phyloP scores from a whole-genome alignment of 73 alveolate genomes.

The Paramecium caudatum region DNA sequence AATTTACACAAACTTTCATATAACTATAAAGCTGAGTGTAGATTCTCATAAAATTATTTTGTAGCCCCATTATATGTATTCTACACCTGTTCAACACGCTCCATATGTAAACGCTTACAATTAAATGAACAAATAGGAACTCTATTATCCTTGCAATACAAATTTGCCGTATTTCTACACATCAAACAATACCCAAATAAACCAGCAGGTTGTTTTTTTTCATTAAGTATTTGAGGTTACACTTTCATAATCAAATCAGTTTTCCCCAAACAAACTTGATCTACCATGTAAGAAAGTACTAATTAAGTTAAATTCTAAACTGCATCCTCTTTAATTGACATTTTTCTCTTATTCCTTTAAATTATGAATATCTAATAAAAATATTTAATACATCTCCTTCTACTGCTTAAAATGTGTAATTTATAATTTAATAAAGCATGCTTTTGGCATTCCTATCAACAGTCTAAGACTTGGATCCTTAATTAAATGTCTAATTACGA shows the following conservation, averaged over 20 bases:
- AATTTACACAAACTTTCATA: slow-evolving; percentile 56
- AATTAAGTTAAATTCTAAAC: slow-evolving; percentile 26
- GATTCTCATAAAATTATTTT: background rate
- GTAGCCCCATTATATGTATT: slow-evolving; percentile 65
- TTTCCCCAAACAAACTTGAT: background rate
- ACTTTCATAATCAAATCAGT: background rate
- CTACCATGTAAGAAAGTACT: slow-evolving; percentile 6
- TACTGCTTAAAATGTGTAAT: slow-evolving; percentile 18
- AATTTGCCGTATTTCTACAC: slow-evolving; percentile 94
- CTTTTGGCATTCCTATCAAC: slow-evolving; percentile 27
- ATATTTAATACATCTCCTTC: slow-evolving; percentile 53
- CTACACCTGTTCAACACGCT: slow-evolving; percentile 73
- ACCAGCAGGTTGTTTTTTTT: slow-evolving; percentile 88
- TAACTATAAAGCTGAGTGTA: slow-evolving; percentile 25
- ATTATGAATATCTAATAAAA: background rate
- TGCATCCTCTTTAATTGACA: slow-evolving; percentile 42
- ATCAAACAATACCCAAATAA: slow-evolving; percentile 98
- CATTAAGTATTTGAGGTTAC: slow-evolving; percentile 81
- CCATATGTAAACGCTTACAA: slow-evolving; percentile 87
- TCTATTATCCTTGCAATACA: slow-evolving; percentile 92
- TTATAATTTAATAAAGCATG: slow-evolving; percentile 6
- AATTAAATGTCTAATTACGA: background rate
- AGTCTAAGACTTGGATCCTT: slow-evolving; percentile 13
- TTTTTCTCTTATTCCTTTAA: slow-evolving; percentile 19
- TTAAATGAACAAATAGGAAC: slow-evolving; percentile 96